phyloP scores from a whole-genome alignment of 331 rosid species.

The Prunus yedoensis region DNA sequence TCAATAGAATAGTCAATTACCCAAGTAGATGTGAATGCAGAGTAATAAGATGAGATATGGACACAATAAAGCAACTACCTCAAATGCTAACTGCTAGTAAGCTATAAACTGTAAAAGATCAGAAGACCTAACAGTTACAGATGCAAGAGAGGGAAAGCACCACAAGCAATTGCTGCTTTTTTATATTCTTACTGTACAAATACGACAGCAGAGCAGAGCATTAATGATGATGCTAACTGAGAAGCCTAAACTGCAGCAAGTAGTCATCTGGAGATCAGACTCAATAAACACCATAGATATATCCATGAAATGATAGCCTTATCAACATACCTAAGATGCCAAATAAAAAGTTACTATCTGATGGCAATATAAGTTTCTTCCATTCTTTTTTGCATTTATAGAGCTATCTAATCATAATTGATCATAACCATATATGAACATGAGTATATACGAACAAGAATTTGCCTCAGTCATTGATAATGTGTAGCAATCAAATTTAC shows the following conservation, averaged over 20 bases:
- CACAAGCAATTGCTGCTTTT: not conserved
- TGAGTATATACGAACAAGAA: not conserved
- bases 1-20: not conserved
- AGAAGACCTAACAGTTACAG: not conserved
- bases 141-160: not conserved
- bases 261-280: not conserved
- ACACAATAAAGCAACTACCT: not conserved
- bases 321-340: slow-evolving; percentile 1
- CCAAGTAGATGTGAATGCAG: not conserved
- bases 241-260: not conserved
- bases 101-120: not conserved
- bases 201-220: not conserved
- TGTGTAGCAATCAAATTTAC: not conserved
- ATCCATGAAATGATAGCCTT: not conserved
- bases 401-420: not conserved
- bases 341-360: not conserved
- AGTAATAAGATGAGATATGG: slow-evolving; percentile 3
- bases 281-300: not conserved
- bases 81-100: not conserved
- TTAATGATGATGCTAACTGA: not conserved
- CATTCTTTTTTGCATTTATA: not conserved
- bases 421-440: not conserved
- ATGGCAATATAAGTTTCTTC: not conserved
- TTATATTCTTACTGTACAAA: not conserved
- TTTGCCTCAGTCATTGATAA: not conserved